These are phyloP conservation scores for Zangia roseola DNA, from an alignment of 768 basidiomycete genomes.

Conservation along the genomic window DNA sequence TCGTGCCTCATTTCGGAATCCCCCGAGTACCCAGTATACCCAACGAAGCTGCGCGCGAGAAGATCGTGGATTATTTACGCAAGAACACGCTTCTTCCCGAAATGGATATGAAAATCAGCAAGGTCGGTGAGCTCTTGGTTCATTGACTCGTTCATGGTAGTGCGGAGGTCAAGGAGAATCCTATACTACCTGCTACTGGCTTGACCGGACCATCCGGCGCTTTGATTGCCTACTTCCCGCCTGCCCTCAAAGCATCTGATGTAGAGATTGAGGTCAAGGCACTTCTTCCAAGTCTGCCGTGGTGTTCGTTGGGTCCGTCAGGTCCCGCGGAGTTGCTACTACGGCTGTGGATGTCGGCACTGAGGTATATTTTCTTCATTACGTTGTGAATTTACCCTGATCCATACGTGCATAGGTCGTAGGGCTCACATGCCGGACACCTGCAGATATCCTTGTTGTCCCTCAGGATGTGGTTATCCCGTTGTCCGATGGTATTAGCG, in stretches of 20 bases:
- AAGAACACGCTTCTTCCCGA: slow-evolving; percentile 27
- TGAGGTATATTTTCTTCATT: slow-evolving; percentile 1
- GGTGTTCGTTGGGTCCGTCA: slow-evolving; percentile 19
- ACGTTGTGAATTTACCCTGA: background rate
- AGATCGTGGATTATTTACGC: slow-evolving; percentile 24
- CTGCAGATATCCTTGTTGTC: slow-evolving; percentile 16
- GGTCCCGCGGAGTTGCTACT: slow-evolving; percentile 13
- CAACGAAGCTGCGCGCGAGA: slow-evolving; percentile 23
- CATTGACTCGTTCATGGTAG: slow-evolving; percentile 29
- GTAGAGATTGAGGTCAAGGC: slow-evolving; percentile 20
- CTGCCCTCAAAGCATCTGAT: slow-evolving; percentile 14
- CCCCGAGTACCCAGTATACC: slow-evolving; percentile 28
- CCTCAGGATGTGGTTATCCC: slow-evolving; percentile 8
- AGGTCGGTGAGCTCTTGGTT: slow-evolving; percentile 28
- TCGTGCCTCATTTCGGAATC: slow-evolving; percentile 30
- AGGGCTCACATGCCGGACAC: slow-evolving; percentile 17
- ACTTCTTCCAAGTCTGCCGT: slow-evolving; percentile 14
- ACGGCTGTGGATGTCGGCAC: slow-evolving; percentile 3
- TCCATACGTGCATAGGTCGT: slow-evolving; percentile 10
- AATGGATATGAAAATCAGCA: slow-evolving; percentile 28
- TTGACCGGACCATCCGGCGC: slow-evolving; percentile 10
- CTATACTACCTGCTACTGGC: slow-evolving; percentile 14
- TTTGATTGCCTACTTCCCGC: slow-evolving; percentile 21
- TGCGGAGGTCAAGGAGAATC: slow-evolving; percentile 16
- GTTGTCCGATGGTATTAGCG: slow-evolving; percentile 14